Base-by-base conservation (phyloP, 176 grass and related monocot species). In the Saccharum officinarum region DNA sequence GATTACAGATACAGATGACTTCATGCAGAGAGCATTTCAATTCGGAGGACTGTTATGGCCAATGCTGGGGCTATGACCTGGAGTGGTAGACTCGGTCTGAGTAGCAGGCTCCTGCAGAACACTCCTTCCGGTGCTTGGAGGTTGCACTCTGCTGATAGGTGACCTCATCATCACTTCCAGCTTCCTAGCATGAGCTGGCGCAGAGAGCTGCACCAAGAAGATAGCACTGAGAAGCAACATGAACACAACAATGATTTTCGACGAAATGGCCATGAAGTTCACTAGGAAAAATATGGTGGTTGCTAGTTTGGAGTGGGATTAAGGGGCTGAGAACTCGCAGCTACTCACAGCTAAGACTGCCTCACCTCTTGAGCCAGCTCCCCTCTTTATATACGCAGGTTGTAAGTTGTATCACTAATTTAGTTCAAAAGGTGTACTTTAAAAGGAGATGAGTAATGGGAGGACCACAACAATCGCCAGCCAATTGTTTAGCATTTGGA, bases 21-120 rank as follows among this genome's bases (percentile, higher is more conserved):
- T 38, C 7, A 41, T 62, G 10, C 4, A 73, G 37, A 2, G 50
- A 38, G 41, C 49, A 80, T 41, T 76, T 82, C 57, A 87, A 15
- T 81, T 84, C 0, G 86, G 89, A 76, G 89, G 89, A 52, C 7
- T 77, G 15, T 45, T 17, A 49, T 94, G 92, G 75, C 92, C 92
- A 80, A 88, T 80, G 82, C 90, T 68, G 44, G n/a, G 90, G 82
- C 92, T 86, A 65, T 92, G 79, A 17, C 92, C 92, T 41, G 82
- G 71, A 77, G 18, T 83, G 18, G 90, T 94, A 4, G 90, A 84
- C 23, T 80, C 85, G 0, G 3, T 6, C 31, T 80, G 69, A 1
- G 11, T 46, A 28, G 23, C 1, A 55, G 69, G 33, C 2, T 3
- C 70, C 70, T 84, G 62, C 62, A 80, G 67, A 38, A 28, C 30